Base-by-base conservation (phyloP, 1,284 basidiomycete genomes). In the Rhizoctonia solani region DNA sequence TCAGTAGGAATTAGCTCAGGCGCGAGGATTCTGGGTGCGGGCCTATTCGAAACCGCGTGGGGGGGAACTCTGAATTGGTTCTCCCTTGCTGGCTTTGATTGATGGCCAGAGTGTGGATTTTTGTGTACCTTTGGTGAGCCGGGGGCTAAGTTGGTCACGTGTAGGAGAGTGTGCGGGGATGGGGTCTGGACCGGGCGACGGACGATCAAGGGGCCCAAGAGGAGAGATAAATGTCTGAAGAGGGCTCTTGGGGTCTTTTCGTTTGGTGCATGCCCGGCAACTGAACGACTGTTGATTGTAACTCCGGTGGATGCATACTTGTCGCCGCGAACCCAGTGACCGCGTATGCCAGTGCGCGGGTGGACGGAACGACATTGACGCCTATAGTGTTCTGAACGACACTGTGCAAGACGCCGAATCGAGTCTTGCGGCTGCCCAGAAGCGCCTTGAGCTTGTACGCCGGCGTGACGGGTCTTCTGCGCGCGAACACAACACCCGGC, bases 171-270 rank as follows among this genome's bases (percentile, higher is more conserved):
- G 56, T 63, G 47, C 21, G 47, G 47, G 47, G 37, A 39, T 16
- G 13, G 21, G 54, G 56, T 47, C 56, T 59, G 37, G 56, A 32
- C 56, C 27, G 27, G n/a, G n/a, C n/a, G n/a, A n/a, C 47, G 23
- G 27, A 30, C 25, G 34, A 59, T 59, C 56, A 59, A n/a, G 29
- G 42, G 56, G 42, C 25, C n/a, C 34, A 29, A 14, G 25, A 25
- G 44, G 54, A 44, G n/a, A 14, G 39, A 56, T 56, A 56, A 56
- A 58, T 50, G 47, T 50, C n/a, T 47, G 42, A n/a, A 30, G 56
- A 29, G 41, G 3, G 27, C 56, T n/a, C 19, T 19, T 16, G 16
- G 29, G 23, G n/a, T 47, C n/a, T 27, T 21, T 30, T 16, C 34
- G 23, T 32, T 30, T 34, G 42, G 42, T 59, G 56, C 42, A 59